Base-by-base conservation (phyloP, 768 basidiomycete genomes). In the Collybia mongolica region DNA sequence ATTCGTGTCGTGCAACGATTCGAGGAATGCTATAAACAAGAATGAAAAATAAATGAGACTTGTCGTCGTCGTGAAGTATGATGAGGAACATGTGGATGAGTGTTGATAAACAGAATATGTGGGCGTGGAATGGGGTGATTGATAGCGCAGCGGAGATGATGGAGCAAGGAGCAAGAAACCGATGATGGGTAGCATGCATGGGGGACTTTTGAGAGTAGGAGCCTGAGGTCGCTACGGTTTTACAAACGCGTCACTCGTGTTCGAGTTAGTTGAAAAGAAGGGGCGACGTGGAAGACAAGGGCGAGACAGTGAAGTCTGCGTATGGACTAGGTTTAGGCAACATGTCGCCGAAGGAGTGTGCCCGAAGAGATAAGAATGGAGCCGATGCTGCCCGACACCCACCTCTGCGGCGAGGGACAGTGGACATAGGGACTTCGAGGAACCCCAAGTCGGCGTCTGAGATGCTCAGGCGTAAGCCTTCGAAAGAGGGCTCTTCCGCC, bases 251-350 rank as follows among this genome's bases (percentile, higher is more conserved):
- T 32, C 32, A 32, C 32, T 32, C 32, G 32, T 14, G 14, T 32
- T 5, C 26, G 32, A 32, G 32, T 74, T 64, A 83, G 59, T 77
- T 77, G 62, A 78, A 72, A 54, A 83, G 70, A 48, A 72, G 67
- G 53, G 76, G 76, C 24, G 74, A 61, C 35, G 72, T 72, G 29
- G 72, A 72, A 35, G 65, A 67, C 45, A 77, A 71, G 35, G 70
- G 67, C 24, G 66, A 67, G 49, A 64, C 58, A 39, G 56, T 58
- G 46, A 67, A 65, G 38, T 60, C 57, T 19, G 65, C 52, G 36
- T 61, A 55, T 41, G 52, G 58, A 51, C 41, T 22, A 19, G 55
- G 28, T 39, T 55, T 46, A 23, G 53, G 49, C 42, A 56, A 12
- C 46, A 50, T 50, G 49, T 57, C 55, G 6, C 37, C 43, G 42